Evolutionary conservation across 768 basidiomycete genomes (phyloP).

Genomic region (Trametes punicea): DNA sequence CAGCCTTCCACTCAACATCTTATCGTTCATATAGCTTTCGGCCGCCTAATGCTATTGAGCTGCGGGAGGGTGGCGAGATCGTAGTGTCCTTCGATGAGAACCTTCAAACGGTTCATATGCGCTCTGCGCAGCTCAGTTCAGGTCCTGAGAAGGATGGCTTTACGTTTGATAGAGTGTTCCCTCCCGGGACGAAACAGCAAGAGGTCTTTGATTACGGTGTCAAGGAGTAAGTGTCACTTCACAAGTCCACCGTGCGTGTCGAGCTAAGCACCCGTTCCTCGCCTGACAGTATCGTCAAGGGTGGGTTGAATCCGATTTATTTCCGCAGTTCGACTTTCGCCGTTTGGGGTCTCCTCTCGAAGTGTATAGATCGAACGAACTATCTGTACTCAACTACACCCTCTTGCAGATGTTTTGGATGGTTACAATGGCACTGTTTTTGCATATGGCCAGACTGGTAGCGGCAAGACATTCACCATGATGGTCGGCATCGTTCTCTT

Average conservation of each 20-base stretch:
- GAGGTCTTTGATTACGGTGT: slow-evolving; percentile 99
- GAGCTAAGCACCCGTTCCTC: background rate
- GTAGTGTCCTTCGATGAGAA: slow-evolving; percentile 88
- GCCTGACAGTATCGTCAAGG: background rate
- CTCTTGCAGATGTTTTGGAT: slow-evolving; percentile 81
- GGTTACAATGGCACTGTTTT: slow-evolving; percentile 98
- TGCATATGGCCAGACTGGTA: slow-evolving; percentile 84
- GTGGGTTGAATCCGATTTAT: background rate
- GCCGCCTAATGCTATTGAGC: slow-evolving; percentile 89
- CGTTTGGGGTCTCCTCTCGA: too few relatives aligned
- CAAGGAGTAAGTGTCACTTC: slow-evolving; percentile 70
- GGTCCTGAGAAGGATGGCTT: slow-evolving; percentile 97
- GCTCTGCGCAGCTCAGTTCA: slow-evolving; percentile 59
- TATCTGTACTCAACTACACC: background rate
- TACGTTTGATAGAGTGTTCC: slow-evolving; percentile 95
- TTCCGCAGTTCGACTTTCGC: background rate
- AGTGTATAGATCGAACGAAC: too few relatives aligned
- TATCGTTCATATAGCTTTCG: slow-evolving; percentile 64
- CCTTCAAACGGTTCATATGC: slow-evolving; percentile 79
- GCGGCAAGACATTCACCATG: slow-evolving; percentile 96
- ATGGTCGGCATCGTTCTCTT: slow-evolving; percentile 60
- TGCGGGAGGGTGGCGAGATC: slow-evolving; percentile 82
- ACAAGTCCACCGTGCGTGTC: slow-evolving; percentile 81
- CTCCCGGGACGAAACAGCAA: slow-evolving; percentile 83
- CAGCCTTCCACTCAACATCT: background rate